Percentiles rank a stretch among this genome's conserved stretches.
Conservation (phyloP, 2,329 filamentous ascomycete species). For the Pseudogymnoascus sp. region DNA sequence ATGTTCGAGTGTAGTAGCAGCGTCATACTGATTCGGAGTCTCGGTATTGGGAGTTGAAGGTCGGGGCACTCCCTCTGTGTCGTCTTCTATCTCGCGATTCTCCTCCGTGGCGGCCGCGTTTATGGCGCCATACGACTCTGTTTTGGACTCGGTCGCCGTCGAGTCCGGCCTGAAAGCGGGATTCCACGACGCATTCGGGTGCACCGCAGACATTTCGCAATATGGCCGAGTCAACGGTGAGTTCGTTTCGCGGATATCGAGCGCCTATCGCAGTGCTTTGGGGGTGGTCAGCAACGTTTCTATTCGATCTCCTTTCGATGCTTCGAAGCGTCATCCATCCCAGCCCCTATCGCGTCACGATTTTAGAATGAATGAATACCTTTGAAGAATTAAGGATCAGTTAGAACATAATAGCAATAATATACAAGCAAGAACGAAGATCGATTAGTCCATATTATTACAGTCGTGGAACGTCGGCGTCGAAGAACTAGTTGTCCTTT, state of each 20-base stretch:
- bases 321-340: conserved; percentile 5
- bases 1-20: background rate
- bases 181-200: conserved; percentile 40
- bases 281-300: background rate
- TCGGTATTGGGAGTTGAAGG: conserved; percentile 11
- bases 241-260: background rate
- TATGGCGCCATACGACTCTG: conserved; percentile 11
- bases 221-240: background rate
- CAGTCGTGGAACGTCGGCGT: conserved; percentile 2
- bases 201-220: conserved; percentile 35
- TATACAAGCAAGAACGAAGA: conserved; percentile 1
- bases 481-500: conserved; percentile 7
- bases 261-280: background rate
- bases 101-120: background rate
- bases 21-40: background rate
- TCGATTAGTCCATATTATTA: conserved; percentile 7
- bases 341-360: background rate
- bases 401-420: conserved; percentile 1
- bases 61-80: background rate
- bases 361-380: background rate
- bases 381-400: conserved; percentile 3
- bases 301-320: background rate
- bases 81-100: background rate
- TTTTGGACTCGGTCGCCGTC: conserved; percentile 18
- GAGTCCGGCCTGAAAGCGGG: conserved; percentile 44